Evolutionary conservation across 2,329 filamentous ascomycete genomes (phyloP), one percentile per base, ranked within the genome.

Genomic region (Coccinonectria pachysandricola): DNA sequence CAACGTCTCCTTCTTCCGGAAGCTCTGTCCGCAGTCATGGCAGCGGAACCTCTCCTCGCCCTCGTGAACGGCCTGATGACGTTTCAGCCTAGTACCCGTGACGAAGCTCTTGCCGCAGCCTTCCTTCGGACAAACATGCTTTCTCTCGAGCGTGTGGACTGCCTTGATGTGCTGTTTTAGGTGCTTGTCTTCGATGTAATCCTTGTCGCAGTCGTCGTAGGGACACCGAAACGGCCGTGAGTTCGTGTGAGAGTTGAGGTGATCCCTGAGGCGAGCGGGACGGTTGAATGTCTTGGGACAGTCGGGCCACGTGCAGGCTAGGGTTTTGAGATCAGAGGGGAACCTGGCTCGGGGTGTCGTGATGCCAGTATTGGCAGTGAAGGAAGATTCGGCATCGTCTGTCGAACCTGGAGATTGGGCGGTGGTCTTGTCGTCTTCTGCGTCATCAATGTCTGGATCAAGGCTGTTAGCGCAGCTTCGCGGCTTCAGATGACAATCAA

Each of bases 261-360:
- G 88, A 32, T 83, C 76, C 33, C 79, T 67, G 4, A 95, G 66
- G 15, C 84, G 75, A 17, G 80, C 80, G 1, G 85, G 86, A 3
- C 88, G 77, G 52, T 93, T 93, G 63, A 91, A 96, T 6, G 78
- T 75, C 57, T 92, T 92, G 31, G 62, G 58, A 50, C 88, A 96
- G 37, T 66, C 71, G 8, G 77, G 69, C 50, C 74, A 78, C 1
- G 79, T 75, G 56, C 88, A 95, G 28, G 64, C 60, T 37, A 86
- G 77, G 5, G 74, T 86, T 61, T 92, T 93, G 32, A 75, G 65
- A 49, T 73, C 82, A 21, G 76, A 82, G 4, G 77, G 78, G 35
- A 72, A 75, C 31, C 66, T 71, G 31, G 58, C 53, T 8, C 60
- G 56, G 4, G 70, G 65, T 4, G 55, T 56, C 2, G 55, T 56